Evolutionary conservation across 768 basidiomycete species (phyloP).

Genomic region (Russula sp.): DNA sequence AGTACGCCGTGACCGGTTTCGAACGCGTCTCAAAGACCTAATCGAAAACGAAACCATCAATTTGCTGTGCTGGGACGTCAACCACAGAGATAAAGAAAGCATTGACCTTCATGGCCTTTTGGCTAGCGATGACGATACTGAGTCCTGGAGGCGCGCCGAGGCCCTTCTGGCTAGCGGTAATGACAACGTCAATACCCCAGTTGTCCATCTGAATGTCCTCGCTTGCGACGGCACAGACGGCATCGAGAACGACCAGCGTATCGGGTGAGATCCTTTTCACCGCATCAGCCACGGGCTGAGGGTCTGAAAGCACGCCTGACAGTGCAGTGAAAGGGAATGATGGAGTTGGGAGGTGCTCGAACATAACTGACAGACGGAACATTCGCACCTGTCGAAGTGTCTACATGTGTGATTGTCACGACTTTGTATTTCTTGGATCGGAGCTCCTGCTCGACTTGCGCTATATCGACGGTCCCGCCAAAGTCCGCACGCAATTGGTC

Average conservation of each 20-base stretch:
- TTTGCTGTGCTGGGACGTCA: background rate
- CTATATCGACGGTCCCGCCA: conserved; percentile 65
- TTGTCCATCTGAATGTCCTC: conserved; percentile 94
- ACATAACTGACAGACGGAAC: background rate
- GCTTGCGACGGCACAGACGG: conserved; percentile 94
- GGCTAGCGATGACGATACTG: conserved; percentile 78
- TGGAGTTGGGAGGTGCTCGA: background rate
- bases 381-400: conserved; percentile 74
- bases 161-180: conserved; percentile 88
- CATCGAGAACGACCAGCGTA: conserved; percentile 84
- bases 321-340: conserved; percentile 9
- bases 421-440: conserved; percentile 81
- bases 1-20: conserved; percentile 71
- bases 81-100: background rate
- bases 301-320: conserved; percentile 84
- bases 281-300: conserved; percentile 67
- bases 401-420: conserved; percentile 92
- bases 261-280: conserved; percentile 78
- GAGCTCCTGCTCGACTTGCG: conserved; percentile 65
- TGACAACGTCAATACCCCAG: conserved; percentile 88
- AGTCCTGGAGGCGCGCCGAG: conserved; percentile 92
- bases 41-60: conserved; percentile 2
- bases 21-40: conserved; percentile 61
- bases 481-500: conserved; percentile 79
- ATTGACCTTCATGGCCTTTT: conserved; percentile 66